A percentile compares a stretch with the other conserved stretches of the same genome.
phyloP scores from a whole-genome alignment of 2,329 filamentous ascomycete species.

The Aspergillus arachidicola region DNA sequence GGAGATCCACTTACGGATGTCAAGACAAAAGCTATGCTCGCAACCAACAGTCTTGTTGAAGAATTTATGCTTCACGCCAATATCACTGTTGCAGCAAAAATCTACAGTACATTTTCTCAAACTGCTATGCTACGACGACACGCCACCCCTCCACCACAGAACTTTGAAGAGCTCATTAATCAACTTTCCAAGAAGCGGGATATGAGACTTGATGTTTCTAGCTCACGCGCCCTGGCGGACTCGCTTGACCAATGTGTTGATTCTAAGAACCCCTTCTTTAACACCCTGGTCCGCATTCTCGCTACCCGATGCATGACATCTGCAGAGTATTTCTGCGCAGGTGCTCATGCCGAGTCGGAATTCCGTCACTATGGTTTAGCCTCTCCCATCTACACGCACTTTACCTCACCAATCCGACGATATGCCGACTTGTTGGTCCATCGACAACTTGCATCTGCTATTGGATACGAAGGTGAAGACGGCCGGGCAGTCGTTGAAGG shows the following conservation, averaged over 20 bases:
- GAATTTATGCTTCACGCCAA: constrained; percentile 99
- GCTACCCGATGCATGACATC: constrained; percentile 99
- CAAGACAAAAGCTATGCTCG: constrained; percentile 89
- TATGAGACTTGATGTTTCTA: constrained; percentile 78
- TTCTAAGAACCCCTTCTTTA: constrained; percentile 86
- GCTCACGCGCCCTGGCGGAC: constrained; percentile 89
- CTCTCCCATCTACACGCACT: constrained; percentile 97
- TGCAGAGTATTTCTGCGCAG: constrained; percentile 96
- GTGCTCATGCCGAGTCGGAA: constrained; percentile 88
- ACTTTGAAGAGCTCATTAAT: constrained; percentile 91
- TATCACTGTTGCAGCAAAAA: constrained; percentile 86
- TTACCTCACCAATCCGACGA: constrained; percentile 93
- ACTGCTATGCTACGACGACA: constrained; percentile 92
- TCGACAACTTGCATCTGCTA: constrained; percentile 90
- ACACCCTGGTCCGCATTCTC: constrained; percentile 95
- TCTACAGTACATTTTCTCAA: constrained; percentile 90
- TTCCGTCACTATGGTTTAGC: constrained; percentile 97
- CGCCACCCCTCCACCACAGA: constrained; percentile 87
- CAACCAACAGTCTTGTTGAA: constrained; percentile 96
- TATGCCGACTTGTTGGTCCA: constrained; percentile 97
- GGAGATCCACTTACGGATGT: constrained; percentile 89
- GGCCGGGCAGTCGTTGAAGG: constrained; percentile 72
- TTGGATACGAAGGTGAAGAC: constrained; percentile 70
- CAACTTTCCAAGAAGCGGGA: constrained; percentile 87
- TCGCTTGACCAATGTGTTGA: constrained; percentile 86